A percentile compares a stretch with the other conserved stretches of the same genome.
phyloP scores from a whole-genome alignment of 495 filamentous ascomycete species.

The Chaetomium tenue region DNA sequence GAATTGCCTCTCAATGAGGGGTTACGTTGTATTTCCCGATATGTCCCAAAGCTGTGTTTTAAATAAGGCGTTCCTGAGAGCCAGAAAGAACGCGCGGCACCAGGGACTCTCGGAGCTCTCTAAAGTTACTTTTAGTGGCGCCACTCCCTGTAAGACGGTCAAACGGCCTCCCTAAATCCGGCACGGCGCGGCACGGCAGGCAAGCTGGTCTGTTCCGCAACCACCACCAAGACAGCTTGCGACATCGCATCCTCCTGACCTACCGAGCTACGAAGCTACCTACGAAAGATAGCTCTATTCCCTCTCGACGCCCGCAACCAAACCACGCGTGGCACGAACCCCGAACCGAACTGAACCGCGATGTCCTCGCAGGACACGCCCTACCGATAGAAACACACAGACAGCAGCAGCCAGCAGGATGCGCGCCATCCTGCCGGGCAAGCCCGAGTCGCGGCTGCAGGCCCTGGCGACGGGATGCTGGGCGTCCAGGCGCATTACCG shows the following conservation, averaged over 20 bases:
- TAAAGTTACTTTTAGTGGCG: constrained; percentile 1
- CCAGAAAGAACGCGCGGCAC: not conserved
- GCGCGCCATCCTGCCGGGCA: constrained; percentile 83
- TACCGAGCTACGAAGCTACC: too few species aligned
- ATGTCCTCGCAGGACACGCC: constrained; percentile 17
- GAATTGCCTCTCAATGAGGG: not conserved
- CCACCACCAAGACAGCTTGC: constrained; percentile 10
- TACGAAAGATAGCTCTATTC: not conserved
- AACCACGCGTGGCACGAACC: not conserved
- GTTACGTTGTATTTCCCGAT: not conserved
- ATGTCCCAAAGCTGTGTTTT: not conserved
- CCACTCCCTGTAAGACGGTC: not conserved
- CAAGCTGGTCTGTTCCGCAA: not conserved
- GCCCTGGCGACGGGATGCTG: constrained; percentile 83
- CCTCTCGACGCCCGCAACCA: not conserved
- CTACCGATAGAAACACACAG: constrained; percentile 33
- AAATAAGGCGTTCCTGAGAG: not conserved
- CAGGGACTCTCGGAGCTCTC: too few species aligned
- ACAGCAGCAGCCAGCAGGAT: too few species aligned
- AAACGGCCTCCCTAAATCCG: not conserved
- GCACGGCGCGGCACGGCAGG: constrained; percentile 1
- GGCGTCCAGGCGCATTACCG: constrained; percentile 76
- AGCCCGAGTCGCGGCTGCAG: constrained; percentile 85
- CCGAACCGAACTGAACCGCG: constrained; percentile 4
- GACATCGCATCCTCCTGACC: too few species aligned